phyloP scores from a whole-genome alignment of 768 basidiomycete genomes.

The Austroboletus festivus region DNA sequence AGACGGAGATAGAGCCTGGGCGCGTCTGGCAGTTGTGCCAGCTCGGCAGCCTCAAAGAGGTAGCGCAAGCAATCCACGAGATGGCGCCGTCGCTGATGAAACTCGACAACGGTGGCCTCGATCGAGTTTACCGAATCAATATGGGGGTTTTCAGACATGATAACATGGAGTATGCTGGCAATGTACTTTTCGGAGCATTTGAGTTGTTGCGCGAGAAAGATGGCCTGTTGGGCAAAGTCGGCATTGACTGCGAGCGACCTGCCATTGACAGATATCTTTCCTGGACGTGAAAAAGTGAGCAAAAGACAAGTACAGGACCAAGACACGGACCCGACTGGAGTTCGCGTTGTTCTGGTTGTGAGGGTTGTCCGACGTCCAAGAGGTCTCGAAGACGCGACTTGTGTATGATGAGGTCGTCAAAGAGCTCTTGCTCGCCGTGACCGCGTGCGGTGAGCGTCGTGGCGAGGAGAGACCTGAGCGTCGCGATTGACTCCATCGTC shows the following conservation, averaged over 20 bases:
- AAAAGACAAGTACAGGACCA: slow-evolving; percentile 13
- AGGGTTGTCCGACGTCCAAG: slow-evolving; percentile 63
- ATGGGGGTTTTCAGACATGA: slow-evolving; percentile 66
- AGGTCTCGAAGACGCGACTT: slow-evolving; percentile 60
- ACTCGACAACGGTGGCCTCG: slow-evolving; percentile 64
- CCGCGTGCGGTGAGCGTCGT: slow-evolving; percentile 45
- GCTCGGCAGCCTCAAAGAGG: slow-evolving; percentile 61
- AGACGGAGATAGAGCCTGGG: slow-evolving; percentile 51
- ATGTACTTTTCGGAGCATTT: slow-evolving; percentile 79
- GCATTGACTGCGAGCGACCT: slow-evolving; percentile 69
- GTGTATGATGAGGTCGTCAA: slow-evolving; percentile 69
- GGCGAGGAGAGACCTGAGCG: slow-evolving; percentile 52
- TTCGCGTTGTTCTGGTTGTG: slow-evolving; percentile 63
- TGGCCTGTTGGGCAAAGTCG: slow-evolving; percentile 73
- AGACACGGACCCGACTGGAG: slow-evolving; percentile 57
- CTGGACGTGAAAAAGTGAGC: slow-evolving; percentile 40
- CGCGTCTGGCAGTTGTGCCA: slow-evolving; percentile 42
- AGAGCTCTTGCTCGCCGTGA: slow-evolving; percentile 68
- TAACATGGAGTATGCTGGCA: slow-evolving; percentile 62
- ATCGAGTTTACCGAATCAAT: slow-evolving; percentile 52
- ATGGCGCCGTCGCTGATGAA: slow-evolving; percentile 66
- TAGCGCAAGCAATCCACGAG: slow-evolving; percentile 68
- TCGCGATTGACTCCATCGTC: slow-evolving; percentile 58
- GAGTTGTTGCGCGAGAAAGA: slow-evolving; percentile 80
- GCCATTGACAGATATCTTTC: slow-evolving; percentile 62